These are phyloP conservation scores for Hymenoscyphus linearis DNA, from an alignment of 2,329 filamentous ascomycete genomes.

Conservation along the genomic window DNA sequence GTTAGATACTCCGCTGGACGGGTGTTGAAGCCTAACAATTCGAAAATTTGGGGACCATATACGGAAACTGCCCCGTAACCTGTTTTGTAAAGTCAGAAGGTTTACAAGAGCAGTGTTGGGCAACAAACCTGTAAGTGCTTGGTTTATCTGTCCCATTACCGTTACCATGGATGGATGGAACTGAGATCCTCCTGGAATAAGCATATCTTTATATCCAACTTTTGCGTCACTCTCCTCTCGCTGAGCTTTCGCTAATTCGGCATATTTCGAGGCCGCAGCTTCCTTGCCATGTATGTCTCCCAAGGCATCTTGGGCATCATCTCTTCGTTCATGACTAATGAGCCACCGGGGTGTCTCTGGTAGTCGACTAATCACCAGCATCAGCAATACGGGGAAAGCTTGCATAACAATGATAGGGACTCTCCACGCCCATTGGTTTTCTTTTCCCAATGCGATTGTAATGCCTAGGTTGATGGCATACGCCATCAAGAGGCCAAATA, in stretches of 20 bases:
- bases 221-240: constrained; percentile 43
- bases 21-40: constrained; percentile 51
- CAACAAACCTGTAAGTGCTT: constrained; percentile 46
- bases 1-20: constrained; percentile 50
- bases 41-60: constrained; percentile 59
- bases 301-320: constrained; percentile 46
- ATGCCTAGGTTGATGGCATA: constrained; percentile 54
- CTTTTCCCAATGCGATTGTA: constrained; percentile 48
- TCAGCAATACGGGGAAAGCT: constrained; percentile 48
- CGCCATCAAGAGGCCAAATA: constrained; percentile 56
- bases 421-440: constrained; percentile 56
- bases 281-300: constrained; percentile 45
- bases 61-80: constrained; percentile 54
- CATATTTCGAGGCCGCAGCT: constrained; percentile 42
- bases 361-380: constrained; percentile 46
- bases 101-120: background rate
- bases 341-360: constrained; percentile 56
- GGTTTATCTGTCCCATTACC: constrained; percentile 58
- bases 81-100: background rate
- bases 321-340: constrained; percentile 43
- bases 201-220: constrained; percentile 52
- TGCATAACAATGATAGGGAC: constrained; percentile 58
- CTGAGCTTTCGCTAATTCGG: constrained; percentile 46
- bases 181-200: constrained; percentile 47
- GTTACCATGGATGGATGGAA: constrained; percentile 57